Conservation (phyloP, 305 asterid species). For the Solanum hybrid region DNA sequence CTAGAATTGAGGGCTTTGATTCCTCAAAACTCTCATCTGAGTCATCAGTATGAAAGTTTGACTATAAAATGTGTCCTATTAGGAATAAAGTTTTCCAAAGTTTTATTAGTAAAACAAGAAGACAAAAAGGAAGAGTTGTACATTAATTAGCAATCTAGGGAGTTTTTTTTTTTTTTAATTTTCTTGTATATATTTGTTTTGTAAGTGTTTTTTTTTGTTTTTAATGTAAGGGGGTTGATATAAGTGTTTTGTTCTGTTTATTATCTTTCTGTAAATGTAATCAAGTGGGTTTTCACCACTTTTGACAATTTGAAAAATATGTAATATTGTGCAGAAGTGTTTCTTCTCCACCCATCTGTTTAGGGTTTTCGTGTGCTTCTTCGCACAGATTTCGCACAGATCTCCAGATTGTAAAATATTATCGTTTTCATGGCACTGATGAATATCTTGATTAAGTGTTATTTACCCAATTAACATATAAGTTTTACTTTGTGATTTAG, state of each 20-base stretch:
- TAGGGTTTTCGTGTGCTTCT: not conserved
- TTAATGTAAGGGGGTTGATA: not conserved
- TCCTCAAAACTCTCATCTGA: conserved; percentile 21
- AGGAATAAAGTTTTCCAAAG: not conserved
- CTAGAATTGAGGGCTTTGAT: conserved; percentile 43
- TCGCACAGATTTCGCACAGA: not conserved
- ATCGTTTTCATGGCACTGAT: not conserved
- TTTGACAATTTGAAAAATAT: not conserved
- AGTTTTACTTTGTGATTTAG: not conserved
- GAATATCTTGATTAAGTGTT: not conserved
- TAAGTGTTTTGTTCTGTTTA: not conserved
- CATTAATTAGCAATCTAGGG: not conserved
- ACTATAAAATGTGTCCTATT: not conserved
- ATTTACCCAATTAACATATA: not conserved
- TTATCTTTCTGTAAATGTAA: not conserved
- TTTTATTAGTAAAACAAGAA: not conserved
- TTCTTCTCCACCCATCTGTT: not conserved
- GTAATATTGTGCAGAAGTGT: not conserved
- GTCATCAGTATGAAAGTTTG: not conserved
- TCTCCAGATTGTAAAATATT: not conserved
- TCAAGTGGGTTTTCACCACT: not conserved
- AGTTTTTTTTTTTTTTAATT: not conserved
- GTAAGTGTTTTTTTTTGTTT: too few relatives aligned
- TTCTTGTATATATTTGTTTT: not conserved
- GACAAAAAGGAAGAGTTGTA: not conserved